Base-by-base conservation (phyloP, 2,329 filamentous ascomycete species). In the Aspergillus glaucus region DNA sequence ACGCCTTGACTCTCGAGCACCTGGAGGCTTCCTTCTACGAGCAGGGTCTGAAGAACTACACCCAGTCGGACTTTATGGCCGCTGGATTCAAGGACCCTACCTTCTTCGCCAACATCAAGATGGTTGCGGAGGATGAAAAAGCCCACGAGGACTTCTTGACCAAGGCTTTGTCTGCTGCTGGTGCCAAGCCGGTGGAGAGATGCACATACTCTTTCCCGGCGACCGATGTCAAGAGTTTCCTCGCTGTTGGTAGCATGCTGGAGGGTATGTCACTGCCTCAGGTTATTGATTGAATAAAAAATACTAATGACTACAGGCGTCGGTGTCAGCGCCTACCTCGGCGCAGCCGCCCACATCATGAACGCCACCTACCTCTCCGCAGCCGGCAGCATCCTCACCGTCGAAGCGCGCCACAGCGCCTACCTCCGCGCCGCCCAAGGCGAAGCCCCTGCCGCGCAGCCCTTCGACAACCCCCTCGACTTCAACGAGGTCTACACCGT, bases 21-120 rank as follows among this genome's bases (percentile, higher is more conserved):
- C 75, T 81, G 26, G 84, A 87, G 67, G 70, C 79, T 52, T 74
- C 72, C 48, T 86, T 86, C 69, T 87, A 87, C 68, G 68, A 71
- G 34, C 62, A 83, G 44, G 82, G 77, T 34, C 71, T 86, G 4
- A 63, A 70, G 50, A 82, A 80, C 57, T 86, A 79, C 70, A 75
- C 73, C 26, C 63, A 75, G 51, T 54, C 61, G 1, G 72, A 81
- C 55, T 84, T 84, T 60, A 57, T 67, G 24, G 67, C 63, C 28
- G 79, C 78, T 42, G 79, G 79, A 12, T 77, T 74, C 59, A 64
- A 75, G 45, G 57, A 69, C 0, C 66, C 68, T 3, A 6, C 22
- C 22, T 79, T 82, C 62, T 85, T 83, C 69, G 67, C 70, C 45
- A 80, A 84, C 68, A 58, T 86, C 46, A 66, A 76, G 62, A 73